Conservation (phyloP, 164 flowering plant species). For the Kingdonia uniflora region DNA sequence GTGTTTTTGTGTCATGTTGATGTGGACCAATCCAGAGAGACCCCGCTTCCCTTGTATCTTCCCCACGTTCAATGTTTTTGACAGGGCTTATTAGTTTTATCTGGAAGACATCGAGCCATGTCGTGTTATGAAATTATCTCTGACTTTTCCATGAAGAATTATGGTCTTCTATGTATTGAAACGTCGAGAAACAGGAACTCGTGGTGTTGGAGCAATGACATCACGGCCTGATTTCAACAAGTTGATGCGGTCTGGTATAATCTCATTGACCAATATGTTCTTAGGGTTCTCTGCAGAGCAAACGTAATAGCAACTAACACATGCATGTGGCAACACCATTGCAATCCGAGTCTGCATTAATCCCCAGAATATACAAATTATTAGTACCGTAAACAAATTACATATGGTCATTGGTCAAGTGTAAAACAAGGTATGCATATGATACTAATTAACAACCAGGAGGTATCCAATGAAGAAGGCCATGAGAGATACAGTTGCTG, state of each 20-base stretch:
- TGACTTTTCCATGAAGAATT: too few species aligned
- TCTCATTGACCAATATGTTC: slow-evolving; percentile 48
- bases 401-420: too few species aligned
- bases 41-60: too few species aligned
- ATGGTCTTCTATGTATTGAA: neutral
- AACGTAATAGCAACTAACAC: slow-evolving; percentile 80
- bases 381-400: too few species aligned
- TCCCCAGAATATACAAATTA: too few species aligned
- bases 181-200: slow-evolving; percentile 46
- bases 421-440: too few species aligned
- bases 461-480: slow-evolving; percentile 85
- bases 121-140: too few species aligned
- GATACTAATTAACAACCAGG: slow-evolving; percentile 37
- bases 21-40: too few species aligned
- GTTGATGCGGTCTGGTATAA: slow-evolving; percentile 37
- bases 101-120: too few species aligned
- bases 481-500: slow-evolving; percentile 62
- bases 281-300: slow-evolving; percentile 82
- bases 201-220: slow-evolving; percentile 51
- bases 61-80: too few species aligned
- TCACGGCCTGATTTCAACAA: slow-evolving; percentile 37
- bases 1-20: too few species aligned
- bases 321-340: slow-evolving; percentile 92
- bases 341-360: slow-evolving; percentile 70
- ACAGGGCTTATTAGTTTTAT: too few species aligned